Conservation (phyloP, 306 rosid genomes). For the Albizia julibrissin region DNA sequence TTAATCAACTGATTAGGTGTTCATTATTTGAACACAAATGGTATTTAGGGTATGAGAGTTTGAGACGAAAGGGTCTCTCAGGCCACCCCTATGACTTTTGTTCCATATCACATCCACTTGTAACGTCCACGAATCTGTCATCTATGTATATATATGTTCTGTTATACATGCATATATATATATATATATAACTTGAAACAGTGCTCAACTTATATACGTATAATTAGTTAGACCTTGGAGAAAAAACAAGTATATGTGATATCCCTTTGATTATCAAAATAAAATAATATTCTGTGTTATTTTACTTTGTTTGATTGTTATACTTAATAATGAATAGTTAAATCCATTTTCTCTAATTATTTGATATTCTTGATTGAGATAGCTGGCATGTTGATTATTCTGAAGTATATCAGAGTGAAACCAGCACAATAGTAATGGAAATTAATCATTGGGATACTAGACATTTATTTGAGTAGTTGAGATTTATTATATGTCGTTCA, state of each 20-base stretch:
- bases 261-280: not conserved
- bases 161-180: too few species aligned
- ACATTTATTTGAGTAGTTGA: not conserved
- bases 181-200: not conserved
- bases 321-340: not conserved
- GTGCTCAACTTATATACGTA: not conserved
- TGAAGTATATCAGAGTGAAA: not conserved
- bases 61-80: constrained; percentile 30
- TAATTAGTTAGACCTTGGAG: not conserved
- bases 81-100: constrained; percentile 4
- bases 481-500: not conserved
- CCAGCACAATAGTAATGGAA: not conserved
- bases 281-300: not conserved
- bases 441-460: not conserved
- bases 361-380: not conserved
- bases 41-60: not conserved
- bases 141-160: too few species aligned
- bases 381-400: not conserved
- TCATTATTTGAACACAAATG: too few species aligned
- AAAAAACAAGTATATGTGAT: not conserved
- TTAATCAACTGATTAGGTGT: not conserved
- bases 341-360: not conserved
- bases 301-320: not conserved
- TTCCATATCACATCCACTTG: not conserved
- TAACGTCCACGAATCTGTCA: constrained; percentile 7